phyloP scores from a whole-genome alignment of 345 rosid genomes.

The Sonneratia alba region DNA sequence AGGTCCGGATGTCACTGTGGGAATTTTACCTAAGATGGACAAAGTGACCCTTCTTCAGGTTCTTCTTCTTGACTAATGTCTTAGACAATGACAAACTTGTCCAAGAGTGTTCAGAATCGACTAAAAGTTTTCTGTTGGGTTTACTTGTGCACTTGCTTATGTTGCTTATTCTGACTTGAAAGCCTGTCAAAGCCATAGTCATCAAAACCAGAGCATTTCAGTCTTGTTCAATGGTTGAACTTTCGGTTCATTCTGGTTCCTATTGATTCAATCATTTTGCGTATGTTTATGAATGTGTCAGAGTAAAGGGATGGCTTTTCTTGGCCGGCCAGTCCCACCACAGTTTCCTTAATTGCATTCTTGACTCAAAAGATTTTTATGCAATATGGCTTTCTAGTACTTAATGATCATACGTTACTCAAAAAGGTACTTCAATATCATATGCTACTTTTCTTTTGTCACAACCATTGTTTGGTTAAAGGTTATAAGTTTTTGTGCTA shows the following conservation, averaged over 20 bases:
- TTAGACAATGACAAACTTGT: not conserved
- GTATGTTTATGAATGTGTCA: not conserved
- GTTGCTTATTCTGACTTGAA: not conserved
- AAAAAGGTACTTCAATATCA: not conserved
- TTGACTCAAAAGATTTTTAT: not conserved
- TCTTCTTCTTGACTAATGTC: not conserved
- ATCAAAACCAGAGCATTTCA: not conserved
- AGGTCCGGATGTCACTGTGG: slow-evolving; percentile 91
- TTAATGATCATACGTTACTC: not conserved
- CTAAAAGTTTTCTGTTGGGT: not conserved
- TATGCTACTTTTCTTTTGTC: not conserved
- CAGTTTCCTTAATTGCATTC: too few species aligned
- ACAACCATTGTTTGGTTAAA: too few species aligned
- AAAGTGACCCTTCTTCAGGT: slow-evolving; percentile 98
- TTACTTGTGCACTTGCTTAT: not conserved
- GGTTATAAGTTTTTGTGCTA: not conserved
- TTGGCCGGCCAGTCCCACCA: too few species aligned
- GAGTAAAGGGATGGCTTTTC: not conserved
- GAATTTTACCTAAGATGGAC: slow-evolving; percentile 73
- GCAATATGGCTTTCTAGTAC: not conserved
- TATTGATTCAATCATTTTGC: not conserved
- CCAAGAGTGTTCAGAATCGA: not conserved
- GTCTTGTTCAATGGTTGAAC: not conserved
- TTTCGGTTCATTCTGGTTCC: not conserved
- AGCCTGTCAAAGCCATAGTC: not conserved